These are phyloP conservation scores for Polychytrium aggregatum DNA, from an alignment of 192 early-diverging fungal genomes.

Conservation along the genomic window DNA sequence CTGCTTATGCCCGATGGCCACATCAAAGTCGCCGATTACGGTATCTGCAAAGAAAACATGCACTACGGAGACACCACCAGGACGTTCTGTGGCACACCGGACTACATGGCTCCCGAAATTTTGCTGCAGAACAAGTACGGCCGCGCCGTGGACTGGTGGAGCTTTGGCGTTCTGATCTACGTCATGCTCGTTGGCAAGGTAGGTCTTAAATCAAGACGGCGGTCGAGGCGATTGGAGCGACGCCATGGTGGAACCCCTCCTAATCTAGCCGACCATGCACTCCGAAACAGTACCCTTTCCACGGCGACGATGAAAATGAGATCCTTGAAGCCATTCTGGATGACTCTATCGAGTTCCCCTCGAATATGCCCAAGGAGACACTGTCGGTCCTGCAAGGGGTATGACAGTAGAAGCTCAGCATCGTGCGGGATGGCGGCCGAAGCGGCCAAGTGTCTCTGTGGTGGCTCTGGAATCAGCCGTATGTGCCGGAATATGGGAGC, in stretches of 20 bases:
- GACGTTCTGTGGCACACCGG: slow-evolving; percentile 70
- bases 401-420: too few species aligned
- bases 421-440: too few species aligned
- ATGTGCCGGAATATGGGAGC: too few species aligned
- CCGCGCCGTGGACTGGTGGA: slow-evolving; percentile 97
- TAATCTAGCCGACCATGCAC: too few species aligned
- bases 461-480: too few species aligned
- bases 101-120: slow-evolving; percentile 99
- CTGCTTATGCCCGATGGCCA: slow-evolving; percentile 81
- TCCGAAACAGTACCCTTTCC: slow-evolving; percentile 86
- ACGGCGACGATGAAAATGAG: slow-evolving; percentile 90
- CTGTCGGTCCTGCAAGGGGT: slow-evolving; percentile 80
- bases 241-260: too few species aligned
- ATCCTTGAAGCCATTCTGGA: slow-evolving; percentile 92
- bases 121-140: slow-evolving; percentile 83
- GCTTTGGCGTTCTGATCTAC: slow-evolving; percentile 81
- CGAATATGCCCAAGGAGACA: slow-evolving; percentile 86
- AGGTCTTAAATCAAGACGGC: slow-evolving; percentile 1
- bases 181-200: slow-evolving; percentile 76
- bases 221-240: slow-evolving; percentile 1
- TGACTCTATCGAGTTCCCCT: slow-evolving; percentile 88
- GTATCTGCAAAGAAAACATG: slow-evolving; percentile 84
- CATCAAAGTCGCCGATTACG: slow-evolving; percentile 97
- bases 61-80: slow-evolving; percentile 36
- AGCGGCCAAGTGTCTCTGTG: too few species aligned